Evolutionary conservation across 352 stramenopile genomes (phyloP).

Genomic region (Phytophthora hybrid): DNA sequence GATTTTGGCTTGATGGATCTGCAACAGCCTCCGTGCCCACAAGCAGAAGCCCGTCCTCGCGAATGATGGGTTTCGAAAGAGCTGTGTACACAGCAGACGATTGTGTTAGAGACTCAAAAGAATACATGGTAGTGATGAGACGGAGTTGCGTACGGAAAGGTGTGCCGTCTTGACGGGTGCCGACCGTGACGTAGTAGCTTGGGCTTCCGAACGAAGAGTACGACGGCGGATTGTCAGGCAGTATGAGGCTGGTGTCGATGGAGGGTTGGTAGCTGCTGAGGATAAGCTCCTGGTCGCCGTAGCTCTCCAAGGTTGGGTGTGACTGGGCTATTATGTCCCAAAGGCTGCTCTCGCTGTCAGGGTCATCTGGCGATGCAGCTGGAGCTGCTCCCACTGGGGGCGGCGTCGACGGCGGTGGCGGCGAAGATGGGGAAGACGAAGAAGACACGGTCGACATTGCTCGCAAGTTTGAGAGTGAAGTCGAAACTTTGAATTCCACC

Average conservation of each 20-base stretch:
- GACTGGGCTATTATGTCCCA: constrained; percentile 47
- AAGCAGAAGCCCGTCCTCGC: constrained; percentile 76
- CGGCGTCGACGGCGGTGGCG: constrained; percentile 15
- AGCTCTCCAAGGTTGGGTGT: constrained; percentile 46
- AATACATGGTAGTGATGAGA: background rate
- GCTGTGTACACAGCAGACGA: constrained; percentile 50
- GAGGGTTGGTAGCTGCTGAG: background rate
- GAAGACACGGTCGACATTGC: constrained; percentile 64
- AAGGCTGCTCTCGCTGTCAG: constrained; percentile 65
- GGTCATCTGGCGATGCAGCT: constrained; percentile 43
- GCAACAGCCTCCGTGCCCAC: constrained; percentile 68
- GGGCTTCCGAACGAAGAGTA: constrained; percentile 16
- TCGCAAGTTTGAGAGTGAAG: constrained; percentile 44
- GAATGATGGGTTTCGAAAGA: constrained; percentile 79
- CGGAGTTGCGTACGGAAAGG: constrained; percentile 46
- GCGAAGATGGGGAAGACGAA: constrained; percentile 31
- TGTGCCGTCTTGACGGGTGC: constrained; percentile 39
- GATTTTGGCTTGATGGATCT: constrained; percentile 1
- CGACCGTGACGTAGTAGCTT: constrained; percentile 44
- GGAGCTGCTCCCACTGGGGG: constrained; percentile 62
- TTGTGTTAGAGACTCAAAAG: background rate
- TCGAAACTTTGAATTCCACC: too few species aligned
- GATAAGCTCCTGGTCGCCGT: constrained; percentile 40
- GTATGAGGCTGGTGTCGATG: background rate
- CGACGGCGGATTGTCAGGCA: background rate